Evolutionary conservation across 2,329 filamentous ascomycete genomes (phyloP).

Genomic region (Scytalidium lignicola): DNA sequence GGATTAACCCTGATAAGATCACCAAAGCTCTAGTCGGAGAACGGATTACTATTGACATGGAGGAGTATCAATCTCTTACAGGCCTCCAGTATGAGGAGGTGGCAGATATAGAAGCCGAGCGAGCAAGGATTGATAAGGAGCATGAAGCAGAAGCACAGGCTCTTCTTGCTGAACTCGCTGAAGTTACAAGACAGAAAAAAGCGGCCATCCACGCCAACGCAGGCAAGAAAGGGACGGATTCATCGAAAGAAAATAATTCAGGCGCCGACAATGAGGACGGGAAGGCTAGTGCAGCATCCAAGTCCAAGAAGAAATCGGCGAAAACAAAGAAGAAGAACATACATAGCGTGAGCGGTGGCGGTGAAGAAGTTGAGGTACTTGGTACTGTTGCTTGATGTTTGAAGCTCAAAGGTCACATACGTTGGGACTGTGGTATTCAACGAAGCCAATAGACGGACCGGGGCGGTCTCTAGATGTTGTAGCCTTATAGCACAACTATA

Average conservation of each 20-base stretch:
- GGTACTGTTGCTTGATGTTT: conserved; percentile 15
- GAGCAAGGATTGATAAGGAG: conserved; percentile 35
- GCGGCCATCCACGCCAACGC: conserved; percentile 15
- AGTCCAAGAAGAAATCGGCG: conserved; percentile 9
- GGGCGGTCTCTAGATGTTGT: not conserved
- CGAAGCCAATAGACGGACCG: too few species aligned
- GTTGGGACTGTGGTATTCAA: not conserved
- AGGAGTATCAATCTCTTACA: conserved; percentile 53
- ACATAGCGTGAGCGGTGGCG: conserved; percentile 21
- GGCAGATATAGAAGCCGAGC: conserved; percentile 51
- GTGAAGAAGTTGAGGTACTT: conserved; percentile 25
- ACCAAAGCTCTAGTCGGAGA: conserved; percentile 58
- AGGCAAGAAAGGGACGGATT: conserved; percentile 10
- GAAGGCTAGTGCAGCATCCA: conserved; percentile 11
- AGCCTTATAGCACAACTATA: not conserved
- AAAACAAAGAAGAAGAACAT: conserved; percentile 24
- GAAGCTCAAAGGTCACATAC: not conserved
- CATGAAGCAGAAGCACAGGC: conserved; percentile 41
- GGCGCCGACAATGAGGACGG: conserved; percentile 6
- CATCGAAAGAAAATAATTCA: conserved; percentile 16
- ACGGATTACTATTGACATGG: conserved; percentile 55
- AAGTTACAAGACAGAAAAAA: conserved; percentile 21
- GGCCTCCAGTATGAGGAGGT: conserved; percentile 50
- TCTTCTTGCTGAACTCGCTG: conserved; percentile 35
- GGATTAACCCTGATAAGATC: conserved; percentile 57